These are phyloP conservation scores for Sporothrix inflata DNA, from an alignment of 2,329 filamentous ascomycete species.

Conservation along the genomic window DNA sequence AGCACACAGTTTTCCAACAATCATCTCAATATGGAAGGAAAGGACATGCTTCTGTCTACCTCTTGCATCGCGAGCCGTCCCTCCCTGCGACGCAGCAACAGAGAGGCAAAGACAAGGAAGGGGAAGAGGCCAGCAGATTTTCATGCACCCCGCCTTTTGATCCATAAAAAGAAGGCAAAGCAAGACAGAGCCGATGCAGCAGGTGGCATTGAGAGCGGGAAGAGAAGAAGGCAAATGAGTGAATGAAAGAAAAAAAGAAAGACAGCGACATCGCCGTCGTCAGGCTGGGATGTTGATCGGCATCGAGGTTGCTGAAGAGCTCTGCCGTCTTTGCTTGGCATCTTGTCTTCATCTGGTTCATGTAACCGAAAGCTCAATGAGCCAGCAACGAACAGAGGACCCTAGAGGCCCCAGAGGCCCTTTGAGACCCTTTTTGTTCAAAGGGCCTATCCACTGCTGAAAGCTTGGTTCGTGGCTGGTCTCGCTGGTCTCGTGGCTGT, in stretches of 20 bases:
- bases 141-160: constrained; percentile 26
- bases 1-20: neutral
- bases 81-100: neutral
- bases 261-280: too few species aligned
- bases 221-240: neutral
- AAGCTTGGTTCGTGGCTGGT: constrained; percentile 14
- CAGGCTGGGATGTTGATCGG: constrained; percentile 1
- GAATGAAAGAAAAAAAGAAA: neutral
- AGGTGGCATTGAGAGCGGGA: constrained; percentile 4
- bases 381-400: neutral
- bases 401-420: neutral
- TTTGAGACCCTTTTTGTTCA: neutral
- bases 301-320: constrained; percentile 1
- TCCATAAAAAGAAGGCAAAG: constrained; percentile 19
- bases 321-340: constrained; percentile 15
- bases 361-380: neutral
- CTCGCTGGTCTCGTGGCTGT: neutral
- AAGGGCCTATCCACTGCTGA: neutral
- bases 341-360: constrained; percentile 16
- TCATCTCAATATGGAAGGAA: neutral
- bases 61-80: constrained; percentile 12
- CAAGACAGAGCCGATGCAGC: neutral
- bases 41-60: neutral
- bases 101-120: neutral
- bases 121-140: neutral